A percentile compares a stretch with the other conserved stretches of the same genome.
Evolutionary conservation across 2,329 filamentous ascomycete species (phyloP).

Genomic region (Fusarium sulawesiense): DNA sequence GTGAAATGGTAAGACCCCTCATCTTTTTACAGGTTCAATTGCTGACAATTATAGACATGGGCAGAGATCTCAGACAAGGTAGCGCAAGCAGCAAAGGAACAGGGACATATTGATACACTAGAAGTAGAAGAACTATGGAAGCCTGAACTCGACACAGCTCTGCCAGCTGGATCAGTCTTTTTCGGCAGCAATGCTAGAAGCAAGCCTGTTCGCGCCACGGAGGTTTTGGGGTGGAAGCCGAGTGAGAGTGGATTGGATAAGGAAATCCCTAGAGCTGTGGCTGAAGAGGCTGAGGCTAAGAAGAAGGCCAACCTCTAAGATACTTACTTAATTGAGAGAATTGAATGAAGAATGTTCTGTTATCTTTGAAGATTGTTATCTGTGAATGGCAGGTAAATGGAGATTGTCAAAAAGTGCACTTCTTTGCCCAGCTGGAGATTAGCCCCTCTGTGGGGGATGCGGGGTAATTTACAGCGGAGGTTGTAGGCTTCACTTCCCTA

Average conservation of each 20-base stretch:
- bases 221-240: conserved; percentile 67
- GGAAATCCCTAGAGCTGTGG: conserved; percentile 47
- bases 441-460: conserved; percentile 12
- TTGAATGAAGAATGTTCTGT: not conserved
- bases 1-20: conserved; percentile 43
- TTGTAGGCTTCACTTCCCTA: conserved; percentile 27
- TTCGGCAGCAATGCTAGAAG: conserved; percentile 70
- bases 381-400: not conserved
- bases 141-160: conserved; percentile 58
- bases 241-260: conserved; percentile 60
- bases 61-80: conserved; percentile 48
- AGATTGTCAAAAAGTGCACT: not conserved
- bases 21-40: not conserved
- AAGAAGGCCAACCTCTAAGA: conserved; percentile 7
- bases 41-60: conserved; percentile 41
- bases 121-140: conserved; percentile 48
- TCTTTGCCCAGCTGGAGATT: conserved; percentile 2
- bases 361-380: not conserved
- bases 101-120: conserved; percentile 41
- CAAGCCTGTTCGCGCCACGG: conserved; percentile 61
- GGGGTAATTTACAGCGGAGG: conserved; percentile 3
- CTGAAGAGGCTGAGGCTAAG: conserved; percentile 36
- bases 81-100: conserved; percentile 41
- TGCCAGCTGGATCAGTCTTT: conserved; percentile 58
- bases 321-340: not conserved